Evolutionary conservation across 1,139 yeast genomes (phyloP).

Genomic region (Blastobotrys indianensis): DNA sequence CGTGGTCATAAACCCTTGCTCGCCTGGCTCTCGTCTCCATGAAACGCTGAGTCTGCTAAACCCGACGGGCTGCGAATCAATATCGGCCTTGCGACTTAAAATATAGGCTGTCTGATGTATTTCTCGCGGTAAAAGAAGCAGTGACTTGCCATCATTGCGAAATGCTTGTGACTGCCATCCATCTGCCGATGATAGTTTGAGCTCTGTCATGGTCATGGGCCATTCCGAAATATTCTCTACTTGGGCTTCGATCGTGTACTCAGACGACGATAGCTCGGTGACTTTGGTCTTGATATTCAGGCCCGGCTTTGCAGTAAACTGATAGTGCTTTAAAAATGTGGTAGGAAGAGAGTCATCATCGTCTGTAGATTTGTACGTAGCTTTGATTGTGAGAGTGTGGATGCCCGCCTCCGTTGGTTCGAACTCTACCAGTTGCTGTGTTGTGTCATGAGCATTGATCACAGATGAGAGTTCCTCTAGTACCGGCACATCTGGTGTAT

Average conservation of each 20-base stretch:
- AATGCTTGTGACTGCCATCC: constrained; percentile 26
- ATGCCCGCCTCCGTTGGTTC: constrained; percentile 30
- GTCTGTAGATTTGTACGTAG: constrained; percentile 18
- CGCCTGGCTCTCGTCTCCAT: constrained; percentile 36
- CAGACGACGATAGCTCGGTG: constrained; percentile 6
- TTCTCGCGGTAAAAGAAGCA: constrained; percentile 17
- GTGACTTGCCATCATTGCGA: constrained; percentile 11
- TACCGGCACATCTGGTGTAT: not conserved
- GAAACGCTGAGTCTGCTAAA: constrained; percentile 26
- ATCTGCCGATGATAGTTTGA: constrained; percentile 26
- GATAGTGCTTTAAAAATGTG: constrained; percentile 26
- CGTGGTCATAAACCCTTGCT: constrained; percentile 34
- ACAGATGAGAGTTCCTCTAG: no score
- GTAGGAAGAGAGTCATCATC: constrained; percentile 11
- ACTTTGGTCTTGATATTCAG: constrained; percentile 30
- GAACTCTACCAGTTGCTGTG: constrained; percentile 24
- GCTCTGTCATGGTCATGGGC: constrained; percentile 29
- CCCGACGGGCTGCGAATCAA: constrained; percentile 14
- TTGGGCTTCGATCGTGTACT: constrained; percentile 31
- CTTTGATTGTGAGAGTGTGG: constrained; percentile 27
- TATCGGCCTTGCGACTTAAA: constrained; percentile 13
- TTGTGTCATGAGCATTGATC: constrained; percentile 9
- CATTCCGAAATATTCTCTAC: constrained; percentile 32
- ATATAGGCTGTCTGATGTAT: constrained; percentile 20
- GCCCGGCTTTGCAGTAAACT: constrained; percentile 31